Base-by-base conservation (phyloP, 768 basidiomycete species). In the Leccinum fibrillosum region DNA sequence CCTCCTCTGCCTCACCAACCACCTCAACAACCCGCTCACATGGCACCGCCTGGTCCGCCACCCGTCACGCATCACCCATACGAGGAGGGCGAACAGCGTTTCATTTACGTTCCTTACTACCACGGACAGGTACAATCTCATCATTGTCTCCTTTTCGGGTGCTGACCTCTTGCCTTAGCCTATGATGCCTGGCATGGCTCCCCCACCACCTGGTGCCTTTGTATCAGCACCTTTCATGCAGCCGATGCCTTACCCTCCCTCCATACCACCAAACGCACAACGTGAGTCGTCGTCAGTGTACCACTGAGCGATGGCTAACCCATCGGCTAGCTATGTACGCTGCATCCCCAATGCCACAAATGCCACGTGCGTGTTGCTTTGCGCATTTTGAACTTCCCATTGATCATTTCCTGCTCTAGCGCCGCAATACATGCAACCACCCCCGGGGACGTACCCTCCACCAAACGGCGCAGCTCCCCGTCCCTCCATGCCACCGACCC, bases 401-500 rank as follows among this genome's bases (percentile, higher is more conserved):
- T 58, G 57, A 62, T 44, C 53, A 15, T 56, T 56, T 59, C 5
- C 54, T 56, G 8, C 39, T 56, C 32, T 63, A 86, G 85, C 84
- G 34, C 86, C 87, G 19, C 84, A 85, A 49, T 94, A 92, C 69
- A 92, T 93, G 89, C 86, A 77, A 42, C 85, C 86, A 28, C 89
- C 86, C 5, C 88, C 88, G 53, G 88, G 88, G 54, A 79, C 86
- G 58, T 91, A 90, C 64, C 89, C 86, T 3, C 88, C 86, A 51
- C 89, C 91, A 23, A 91, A 89, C 64, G 88, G 88, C 49, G 83
- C 83, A 32, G 89, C 82, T 39, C 90, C 86, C 17, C 83, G 91
- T 60, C 91, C 89, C 25, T 92, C 91, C 15, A 91, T 93, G 88
- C 92, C 92, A n/a, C 90, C 92, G 9, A 92, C 91, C 9, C 92